Evolutionary conservation across 352 stramenopile species (phyloP).

Genomic region (Halophytophthora polymorphica): DNA sequence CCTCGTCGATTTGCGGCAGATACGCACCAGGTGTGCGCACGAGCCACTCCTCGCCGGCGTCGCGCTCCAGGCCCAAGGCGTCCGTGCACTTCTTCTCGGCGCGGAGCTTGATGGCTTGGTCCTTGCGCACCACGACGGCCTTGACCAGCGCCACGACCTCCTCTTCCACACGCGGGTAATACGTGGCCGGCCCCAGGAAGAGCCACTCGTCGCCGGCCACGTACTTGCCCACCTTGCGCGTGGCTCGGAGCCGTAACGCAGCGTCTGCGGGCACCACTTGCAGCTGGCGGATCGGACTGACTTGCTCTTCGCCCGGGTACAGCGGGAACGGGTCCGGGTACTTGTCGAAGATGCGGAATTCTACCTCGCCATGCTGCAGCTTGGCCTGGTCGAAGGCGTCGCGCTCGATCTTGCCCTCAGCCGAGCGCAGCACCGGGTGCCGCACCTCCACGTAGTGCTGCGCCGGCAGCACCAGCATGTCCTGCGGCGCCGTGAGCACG

Average conservation of each 20-base stretch:
- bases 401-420: conserved; percentile 45
- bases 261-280: conserved; percentile 56
- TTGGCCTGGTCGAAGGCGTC: conserved; percentile 77
- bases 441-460: conserved; percentile 79
- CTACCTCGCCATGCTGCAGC: conserved; percentile 72
- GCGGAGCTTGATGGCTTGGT: conserved; percentile 78
- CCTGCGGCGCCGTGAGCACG: conserved; percentile 49
- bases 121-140: conserved; percentile 74
- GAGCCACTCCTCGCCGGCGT: conserved; percentile 79
- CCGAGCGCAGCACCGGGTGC: conserved; percentile 57
- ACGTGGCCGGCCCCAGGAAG: conserved; percentile 67
- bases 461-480: conserved; percentile 77
- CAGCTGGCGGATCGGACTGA: conserved; percentile 51
- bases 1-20: conserved; percentile 72
- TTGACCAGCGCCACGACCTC: conserved; percentile 51
- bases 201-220: conserved; percentile 76
- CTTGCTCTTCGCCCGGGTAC: conserved; percentile 66
- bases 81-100: conserved; percentile 81
- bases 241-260: conserved; percentile 61
- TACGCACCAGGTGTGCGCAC: conserved; percentile 70
- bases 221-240: conserved; percentile 50
- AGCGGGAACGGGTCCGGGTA: conserved; percentile 78
- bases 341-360: conserved; percentile 72
- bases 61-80: conserved; percentile 49
- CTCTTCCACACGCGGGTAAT: conserved; percentile 73